These are phyloP conservation scores for Psilocybe azurescens DNA, from an alignment of 768 basidiomycete genomes.

Conservation along the genomic window DNA sequence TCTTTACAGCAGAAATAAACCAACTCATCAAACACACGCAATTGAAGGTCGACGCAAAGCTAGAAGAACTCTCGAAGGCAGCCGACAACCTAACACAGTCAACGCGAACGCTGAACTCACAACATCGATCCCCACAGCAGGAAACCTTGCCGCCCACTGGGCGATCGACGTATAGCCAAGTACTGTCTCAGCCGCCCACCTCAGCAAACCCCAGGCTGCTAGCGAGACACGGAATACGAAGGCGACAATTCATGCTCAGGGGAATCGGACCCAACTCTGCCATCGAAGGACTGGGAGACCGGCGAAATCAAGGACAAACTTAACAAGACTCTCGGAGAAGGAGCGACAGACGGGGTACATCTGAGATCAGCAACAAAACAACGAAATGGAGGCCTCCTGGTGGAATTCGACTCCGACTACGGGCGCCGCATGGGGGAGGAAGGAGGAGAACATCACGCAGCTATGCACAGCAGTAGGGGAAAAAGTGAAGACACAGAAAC, in stretches of 20 bases:
- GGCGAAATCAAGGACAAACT: background rate
- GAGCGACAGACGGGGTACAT: background rate
- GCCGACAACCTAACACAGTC: background rate
- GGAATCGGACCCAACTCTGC: background rate
- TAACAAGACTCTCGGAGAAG: background rate
- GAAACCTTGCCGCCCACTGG: no score
- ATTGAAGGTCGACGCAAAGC: background rate
- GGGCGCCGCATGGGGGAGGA: background rate
- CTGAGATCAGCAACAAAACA: background rate
- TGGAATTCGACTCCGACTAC: background rate
- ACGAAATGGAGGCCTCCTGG: background rate
- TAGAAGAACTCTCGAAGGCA: background rate
- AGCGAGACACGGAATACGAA: background rate
- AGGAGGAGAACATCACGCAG: background rate
- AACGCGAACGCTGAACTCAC: no score
- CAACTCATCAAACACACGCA: background rate
- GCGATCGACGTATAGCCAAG: background rate
- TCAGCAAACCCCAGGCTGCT: background rate
- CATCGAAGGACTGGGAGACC: background rate
- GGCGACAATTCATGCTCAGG: background rate
- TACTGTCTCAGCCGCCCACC: background rate
- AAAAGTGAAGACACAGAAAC: background rate
- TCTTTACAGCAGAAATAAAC: background rate
- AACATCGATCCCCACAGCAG: no score
- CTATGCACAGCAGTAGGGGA: background rate